Conservation (phyloP, 2,329 filamentous ascomycete species). For the Blastomyces gilchristii region DNA sequence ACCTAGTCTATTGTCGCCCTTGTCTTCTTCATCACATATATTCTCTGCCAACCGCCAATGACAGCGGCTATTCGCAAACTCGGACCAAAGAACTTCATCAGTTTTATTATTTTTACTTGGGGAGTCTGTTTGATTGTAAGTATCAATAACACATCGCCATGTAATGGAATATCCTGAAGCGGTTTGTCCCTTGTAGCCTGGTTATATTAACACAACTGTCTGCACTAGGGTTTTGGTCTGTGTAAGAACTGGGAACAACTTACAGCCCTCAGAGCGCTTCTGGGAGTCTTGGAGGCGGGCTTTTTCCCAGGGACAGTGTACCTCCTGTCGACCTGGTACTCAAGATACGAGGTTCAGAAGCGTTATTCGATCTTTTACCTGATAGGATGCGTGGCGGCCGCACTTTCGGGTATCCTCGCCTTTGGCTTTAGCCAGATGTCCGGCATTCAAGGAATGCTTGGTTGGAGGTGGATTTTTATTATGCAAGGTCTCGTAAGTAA, state of each 20-base stretch:
- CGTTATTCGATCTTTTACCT: constrained; percentile 41
- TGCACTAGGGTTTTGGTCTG: constrained; percentile 20
- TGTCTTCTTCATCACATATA: constrained; percentile 65
- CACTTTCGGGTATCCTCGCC: constrained; percentile 39
- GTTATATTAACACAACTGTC: neutral
- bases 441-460: constrained; percentile 34
- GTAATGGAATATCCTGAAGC: neutral
- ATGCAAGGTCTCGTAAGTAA: constrained; percentile 36
- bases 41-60: constrained; percentile 60
- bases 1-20: constrained; percentile 52
- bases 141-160: neutral
- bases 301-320: constrained; percentile 64
- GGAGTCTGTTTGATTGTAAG: constrained; percentile 18
- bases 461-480: constrained; percentile 49
- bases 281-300: constrained; percentile 55
- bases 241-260: constrained; percentile 20
- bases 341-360: constrained; percentile 32
- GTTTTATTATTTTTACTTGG: constrained; percentile 18
- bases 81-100: constrained; percentile 34
- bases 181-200: neutral
- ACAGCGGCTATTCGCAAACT: constrained; percentile 57
- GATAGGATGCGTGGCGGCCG: constrained; percentile 40
- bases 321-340: constrained; percentile 64
- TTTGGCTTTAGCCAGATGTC: constrained; percentile 35
- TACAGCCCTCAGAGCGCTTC: constrained; percentile 30